These are phyloP conservation scores for Phytophthora constricta DNA, from an alignment of 352 stramenopile genomes.

Conservation along the genomic window DNA sequence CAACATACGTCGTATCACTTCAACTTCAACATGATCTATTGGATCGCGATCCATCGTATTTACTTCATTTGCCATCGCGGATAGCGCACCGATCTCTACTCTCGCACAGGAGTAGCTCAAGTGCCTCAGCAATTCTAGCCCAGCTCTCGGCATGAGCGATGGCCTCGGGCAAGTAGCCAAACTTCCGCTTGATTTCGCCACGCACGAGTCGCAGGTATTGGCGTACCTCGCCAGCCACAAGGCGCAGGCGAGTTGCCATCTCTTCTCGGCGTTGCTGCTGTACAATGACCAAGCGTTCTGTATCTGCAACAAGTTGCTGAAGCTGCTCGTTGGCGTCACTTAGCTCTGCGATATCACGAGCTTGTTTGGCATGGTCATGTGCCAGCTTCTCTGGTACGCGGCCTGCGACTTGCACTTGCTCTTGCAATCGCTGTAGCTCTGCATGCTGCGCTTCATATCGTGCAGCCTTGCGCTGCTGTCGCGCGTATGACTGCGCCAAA, in stretches of 20 bases:
- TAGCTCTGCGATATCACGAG: constrained; percentile 33
- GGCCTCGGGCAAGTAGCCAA: constrained; percentile 79
- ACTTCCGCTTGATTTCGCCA: constrained; percentile 80
- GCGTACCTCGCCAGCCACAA: constrained; percentile 63
- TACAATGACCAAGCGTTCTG: constrained; percentile 17
- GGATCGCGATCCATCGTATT: background rate
- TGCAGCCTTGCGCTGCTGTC: constrained; percentile 51
- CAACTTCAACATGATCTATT: background rate
- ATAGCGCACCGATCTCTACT: constrained; percentile 22
- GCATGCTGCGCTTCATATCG: constrained; percentile 54
- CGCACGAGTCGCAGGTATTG: constrained; percentile 76
- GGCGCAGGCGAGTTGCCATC: constrained; percentile 54
- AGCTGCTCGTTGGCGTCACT: constrained; percentile 35
- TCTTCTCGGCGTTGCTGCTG: constrained; percentile 43
- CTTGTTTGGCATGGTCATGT: constrained; percentile 41
- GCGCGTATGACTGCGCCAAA: constrained; percentile 49
- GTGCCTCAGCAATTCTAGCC: constrained; percentile 60
- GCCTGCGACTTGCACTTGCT: constrained; percentile 33
- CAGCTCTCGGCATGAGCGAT: constrained; percentile 72
- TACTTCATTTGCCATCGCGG: background rate
- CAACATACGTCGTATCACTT: too few species aligned
- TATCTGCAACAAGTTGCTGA: constrained; percentile 18
- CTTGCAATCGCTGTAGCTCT: constrained; percentile 51
- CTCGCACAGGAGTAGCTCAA: constrained; percentile 57
- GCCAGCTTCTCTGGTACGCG: constrained; percentile 26